Base-by-base conservation (phyloP, 169 alveolate species). In the Plasmodium blacklocki region DNA sequence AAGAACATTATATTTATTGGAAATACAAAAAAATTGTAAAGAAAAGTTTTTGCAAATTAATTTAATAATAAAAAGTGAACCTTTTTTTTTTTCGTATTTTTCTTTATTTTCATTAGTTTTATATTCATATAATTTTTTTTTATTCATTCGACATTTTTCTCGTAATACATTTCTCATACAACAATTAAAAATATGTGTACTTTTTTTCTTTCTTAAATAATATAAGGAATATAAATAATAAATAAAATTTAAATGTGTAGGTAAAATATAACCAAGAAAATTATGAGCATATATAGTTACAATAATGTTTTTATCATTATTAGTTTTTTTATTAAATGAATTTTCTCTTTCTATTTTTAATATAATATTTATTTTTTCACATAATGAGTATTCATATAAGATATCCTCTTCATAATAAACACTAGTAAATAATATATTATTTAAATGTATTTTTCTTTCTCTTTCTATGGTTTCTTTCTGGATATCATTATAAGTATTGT, bases 361-460 rank as follows among this genome's bases (percentile, higher is more conserved):
- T 58, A 45, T 39, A 14, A 78, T 23, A 32, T 78, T 59, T 21
- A 52, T 66, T n/a, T 52, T 67, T n/a, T 78, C 89, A 52, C 54
- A 64, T 52, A 78, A 18, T 39, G 66, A 15, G 15, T 78, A 78
- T 70, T 63, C 78, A 59, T 78, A 59, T 15, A 66, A 18, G 12
- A 21, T 23, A 54, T 70, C 60, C 12, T 66, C n/a, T 23, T 78
- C 60, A 15, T 3, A 78, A 66, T 78, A 78, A 7, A 12, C 72
- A 68, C 74, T 64, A 19, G 50, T 78, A 15, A 66, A 21, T 19
- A 52, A 64, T 47, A 78, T 47, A 21, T 63, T 29, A 39, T 52
- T 47, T 47, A 78, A 45, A 59, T 26, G 12, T n/a, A 78, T 29
- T 8, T 66, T 9, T 18, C 21, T 58, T 21, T 54, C n/a, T 18